Evolutionary conservation across 441 rosid genomes (phyloP), one percentile per base, ranked within the genome.

Genomic region (Pelargonium cotyledonis): DNA sequence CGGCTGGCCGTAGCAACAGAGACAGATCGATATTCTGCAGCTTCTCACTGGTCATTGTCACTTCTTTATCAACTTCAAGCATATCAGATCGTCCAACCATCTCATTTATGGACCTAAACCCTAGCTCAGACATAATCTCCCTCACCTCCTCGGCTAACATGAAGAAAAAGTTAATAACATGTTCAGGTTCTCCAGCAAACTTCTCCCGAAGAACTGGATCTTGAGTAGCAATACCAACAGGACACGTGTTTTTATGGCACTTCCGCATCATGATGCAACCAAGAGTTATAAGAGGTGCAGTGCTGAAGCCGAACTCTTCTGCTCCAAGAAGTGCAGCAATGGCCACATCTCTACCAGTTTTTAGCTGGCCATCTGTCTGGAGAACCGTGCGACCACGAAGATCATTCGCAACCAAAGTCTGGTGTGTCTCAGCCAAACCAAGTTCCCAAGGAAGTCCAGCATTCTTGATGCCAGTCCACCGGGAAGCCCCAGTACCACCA

Each of bases 381-480:
- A 96, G 97, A 75, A 88, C 84, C 2, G 99, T 82, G 14, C 99
- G 92, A 61, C 99, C 99, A 75, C 99, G 99, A 51, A 96, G 97
- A 84, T 96, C 87, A 81, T 96, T 96, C 14, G 99, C 98, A 69
- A 96, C 99, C 60, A 96, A 90, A 63, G 99, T 93, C 80, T 96
- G 99, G 74, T 96, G 99, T 41, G 99, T 96, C 85, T 96, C 99
- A 5, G 98, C 98, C 81, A 96, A 83, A 82, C 99, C 99, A 67
- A 96, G 86, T 71, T 96, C 99, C 99, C 99, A 96, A 0, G 99
- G 99, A 29, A 96, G 97, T 67, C 99, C 99, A 64, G 99, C 99
- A 71, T 86, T 93, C 82, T 96, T 96, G 16, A 96, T 96, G 72
- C 99, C 99, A 10, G 99, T 96, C 99, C 99, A 96, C 26, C 99